phyloP scores from a whole-genome alignment of 2,329 filamentous ascomycete species.

The Aspergillus sp. region DNA sequence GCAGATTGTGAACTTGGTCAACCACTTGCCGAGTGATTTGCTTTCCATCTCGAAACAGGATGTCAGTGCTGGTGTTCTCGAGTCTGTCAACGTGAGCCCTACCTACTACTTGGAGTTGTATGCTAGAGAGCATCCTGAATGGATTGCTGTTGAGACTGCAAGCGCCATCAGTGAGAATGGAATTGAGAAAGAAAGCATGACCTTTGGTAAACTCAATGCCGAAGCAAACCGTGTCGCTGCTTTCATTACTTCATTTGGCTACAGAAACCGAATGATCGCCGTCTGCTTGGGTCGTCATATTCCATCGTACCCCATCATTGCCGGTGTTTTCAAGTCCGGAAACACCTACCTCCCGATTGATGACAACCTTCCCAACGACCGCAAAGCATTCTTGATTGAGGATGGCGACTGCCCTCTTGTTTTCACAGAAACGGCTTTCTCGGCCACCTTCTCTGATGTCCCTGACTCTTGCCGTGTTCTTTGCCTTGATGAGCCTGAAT shows the following conservation, averaged over 20 bases:
- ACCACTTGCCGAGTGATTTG: constrained; percentile 15
- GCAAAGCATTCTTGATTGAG: constrained; percentile 71
- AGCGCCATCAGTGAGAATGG: constrained; percentile 13
- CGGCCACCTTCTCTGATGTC: constrained; percentile 30
- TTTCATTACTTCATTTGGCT: constrained; percentile 16
- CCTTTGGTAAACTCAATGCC: constrained; percentile 18
- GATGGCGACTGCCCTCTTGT: constrained; percentile 67
- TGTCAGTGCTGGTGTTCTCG: constrained; percentile 12
- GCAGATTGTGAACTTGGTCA: constrained; percentile 16
- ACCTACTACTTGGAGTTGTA: constrained; percentile 23
- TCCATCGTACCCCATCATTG: constrained; percentile 75
- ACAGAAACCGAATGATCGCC: constrained; percentile 60
- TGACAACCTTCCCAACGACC: constrained; percentile 62
- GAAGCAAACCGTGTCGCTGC: constrained; percentile 20
- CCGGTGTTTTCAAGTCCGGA: constrained; percentile 77
- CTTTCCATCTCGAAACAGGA: constrained; percentile 18
- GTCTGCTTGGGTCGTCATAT: constrained; percentile 82
- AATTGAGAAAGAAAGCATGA: constrained; percentile 18
- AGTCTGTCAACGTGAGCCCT: constrained; percentile 17
- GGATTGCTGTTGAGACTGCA: constrained; percentile 26
- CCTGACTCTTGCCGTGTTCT: constrained; percentile 40
- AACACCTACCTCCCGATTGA: constrained; percentile 79
- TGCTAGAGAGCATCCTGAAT: constrained; percentile 20
- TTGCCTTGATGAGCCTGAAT: constrained; percentile 38
- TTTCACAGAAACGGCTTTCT: constrained; percentile 51